Conservation (phyloP, 768 basidiomycete genomes). For the Collybia sordida region DNA sequence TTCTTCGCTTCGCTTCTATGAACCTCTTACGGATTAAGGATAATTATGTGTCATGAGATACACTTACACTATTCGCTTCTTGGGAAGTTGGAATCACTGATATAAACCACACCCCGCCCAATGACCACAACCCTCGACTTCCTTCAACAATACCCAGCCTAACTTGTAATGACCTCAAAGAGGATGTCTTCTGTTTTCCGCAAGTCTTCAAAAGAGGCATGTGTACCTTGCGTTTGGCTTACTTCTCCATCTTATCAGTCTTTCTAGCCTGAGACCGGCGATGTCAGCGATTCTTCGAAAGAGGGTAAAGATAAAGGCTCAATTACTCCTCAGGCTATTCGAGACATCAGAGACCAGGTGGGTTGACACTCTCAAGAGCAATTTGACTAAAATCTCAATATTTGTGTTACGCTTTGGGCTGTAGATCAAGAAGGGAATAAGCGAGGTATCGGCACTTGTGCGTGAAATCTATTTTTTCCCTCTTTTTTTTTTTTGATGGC, state of each 20-base stretch:
- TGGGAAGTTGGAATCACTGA: no score
- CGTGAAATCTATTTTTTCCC: slow-evolving; percentile 13
- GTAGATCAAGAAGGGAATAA: slow-evolving; percentile 45
- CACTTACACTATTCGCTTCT: not conserved
- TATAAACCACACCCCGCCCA: not conserved
- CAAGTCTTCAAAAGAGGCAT: not conserved
- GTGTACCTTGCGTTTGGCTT: not conserved
- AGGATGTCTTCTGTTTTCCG: slow-evolving; percentile 20
- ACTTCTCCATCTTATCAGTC: not conserved
- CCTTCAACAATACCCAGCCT: not conserved
- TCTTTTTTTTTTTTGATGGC: not conserved
- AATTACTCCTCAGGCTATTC: slow-evolving; percentile 31
- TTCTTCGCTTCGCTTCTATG: slow-evolving; percentile 1
- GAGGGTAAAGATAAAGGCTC: slow-evolving; percentile 7
- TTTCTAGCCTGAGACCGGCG: not conserved
- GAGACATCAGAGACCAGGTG: slow-evolving; percentile 45
- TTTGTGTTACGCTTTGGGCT: not conserved
- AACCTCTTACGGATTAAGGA: not conserved
- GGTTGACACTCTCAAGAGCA: not conserved
- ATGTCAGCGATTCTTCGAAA: slow-evolving; percentile 16
- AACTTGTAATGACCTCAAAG: slow-evolving; percentile 14
- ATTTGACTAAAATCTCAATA: not conserved
- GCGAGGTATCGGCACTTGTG: slow-evolving; percentile 44
- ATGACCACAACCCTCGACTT: not conserved
- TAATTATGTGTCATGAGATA: not conserved